Conservation (phyloP, 768 basidiomycete species). For the Leccinum broughii region DNA sequence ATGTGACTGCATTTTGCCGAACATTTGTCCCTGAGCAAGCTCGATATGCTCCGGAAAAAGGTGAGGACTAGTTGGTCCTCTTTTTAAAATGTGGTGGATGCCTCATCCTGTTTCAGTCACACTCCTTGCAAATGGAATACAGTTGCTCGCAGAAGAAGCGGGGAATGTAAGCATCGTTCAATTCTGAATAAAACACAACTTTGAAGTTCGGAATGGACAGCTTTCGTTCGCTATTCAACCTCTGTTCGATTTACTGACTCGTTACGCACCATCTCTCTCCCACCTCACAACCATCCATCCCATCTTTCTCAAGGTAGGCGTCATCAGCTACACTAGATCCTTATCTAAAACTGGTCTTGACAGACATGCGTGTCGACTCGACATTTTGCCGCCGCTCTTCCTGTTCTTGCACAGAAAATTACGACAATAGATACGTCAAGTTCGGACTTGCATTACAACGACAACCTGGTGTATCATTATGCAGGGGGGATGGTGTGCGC, state of each 20-base stretch:
- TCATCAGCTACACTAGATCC: not conserved
- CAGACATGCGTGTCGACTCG: conserved; percentile 59
- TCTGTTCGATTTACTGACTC: conserved; percentile 56
- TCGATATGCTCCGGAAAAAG: conserved; percentile 66
- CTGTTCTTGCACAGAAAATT: conserved; percentile 63
- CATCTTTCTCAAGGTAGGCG: conserved; percentile 60
- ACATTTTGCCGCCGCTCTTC: conserved; percentile 57
- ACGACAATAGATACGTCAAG: conserved; percentile 57
- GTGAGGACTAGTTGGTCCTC: conserved; percentile 35
- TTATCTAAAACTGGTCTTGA: not conserved
- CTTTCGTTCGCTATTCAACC: conserved; percentile 52
- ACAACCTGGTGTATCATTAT: conserved; percentile 86
- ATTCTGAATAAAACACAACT: not conserved
- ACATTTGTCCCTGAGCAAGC: conserved; percentile 65
- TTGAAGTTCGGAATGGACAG: conserved; percentile 34
- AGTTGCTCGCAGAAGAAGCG: conserved; percentile 44
- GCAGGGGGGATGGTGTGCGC: conserved; percentile 68
- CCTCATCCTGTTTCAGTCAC: conserved; percentile 48
- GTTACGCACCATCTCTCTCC: conserved; percentile 57
- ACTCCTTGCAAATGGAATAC: conserved; percentile 63
- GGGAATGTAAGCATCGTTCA: conserved; percentile 50
- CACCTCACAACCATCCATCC: conserved; percentile 73
- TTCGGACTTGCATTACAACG: conserved; percentile 73
- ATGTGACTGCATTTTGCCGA: conserved; percentile 59
- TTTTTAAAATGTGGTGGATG: not conserved